phyloP scores from a whole-genome alignment of 768 basidiomycete species.

The Mycena sanguinolenta region DNA sequence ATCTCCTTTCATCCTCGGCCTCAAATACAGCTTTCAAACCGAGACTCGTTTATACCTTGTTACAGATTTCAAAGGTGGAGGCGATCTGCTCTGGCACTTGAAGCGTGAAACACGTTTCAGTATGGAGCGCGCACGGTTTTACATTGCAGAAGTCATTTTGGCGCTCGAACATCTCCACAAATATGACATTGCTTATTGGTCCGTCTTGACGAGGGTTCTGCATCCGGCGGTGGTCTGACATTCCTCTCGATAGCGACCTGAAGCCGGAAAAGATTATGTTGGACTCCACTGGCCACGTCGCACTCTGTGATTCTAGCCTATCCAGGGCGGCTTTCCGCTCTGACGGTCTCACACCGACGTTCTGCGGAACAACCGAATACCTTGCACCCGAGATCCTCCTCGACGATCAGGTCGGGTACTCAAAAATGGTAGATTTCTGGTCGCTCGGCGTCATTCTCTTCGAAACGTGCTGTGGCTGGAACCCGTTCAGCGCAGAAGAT shows the following conservation, averaged over 20 bases:
- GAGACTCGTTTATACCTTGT: slow-evolving; percentile 95
- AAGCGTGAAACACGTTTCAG: slow-evolving; percentile 95
- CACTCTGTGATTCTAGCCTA: slow-evolving; percentile 97
- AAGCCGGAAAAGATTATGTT: slow-evolving; percentile 99
- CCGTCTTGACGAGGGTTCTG: slow-evolving; percentile 50
- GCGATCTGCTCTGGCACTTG: slow-evolving; percentile 98
- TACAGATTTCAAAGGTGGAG: slow-evolving; percentile 98
- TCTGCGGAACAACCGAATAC: slow-evolving; percentile 99
- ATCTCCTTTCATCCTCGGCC: slow-evolving; percentile 96
- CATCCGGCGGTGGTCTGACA: slow-evolving; percentile 9
- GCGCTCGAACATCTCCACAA: slow-evolving; percentile 98
- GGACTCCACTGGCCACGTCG: slow-evolving; percentile 98
- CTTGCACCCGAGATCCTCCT: slow-evolving; percentile 97
- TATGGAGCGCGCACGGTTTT: slow-evolving; percentile 95
- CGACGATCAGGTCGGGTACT: slow-evolving; percentile 98
- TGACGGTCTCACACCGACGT: slow-evolving; percentile 98
- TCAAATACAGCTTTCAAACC: slow-evolving; percentile 99
- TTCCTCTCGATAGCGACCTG: slow-evolving; percentile 74
- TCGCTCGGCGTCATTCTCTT: slow-evolving; percentile 95
- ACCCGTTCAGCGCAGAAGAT: slow-evolving; percentile 99
- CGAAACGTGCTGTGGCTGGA: slow-evolving; percentile 99
- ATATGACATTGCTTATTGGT: slow-evolving; percentile 95
- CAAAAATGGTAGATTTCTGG: slow-evolving; percentile 99
- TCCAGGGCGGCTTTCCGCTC: slow-evolving; percentile 95
- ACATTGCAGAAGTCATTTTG: slow-evolving; percentile 94